phyloP scores from a whole-genome alignment of 208 protist species.

The Acanthamoeba lugdunensis region DNA sequence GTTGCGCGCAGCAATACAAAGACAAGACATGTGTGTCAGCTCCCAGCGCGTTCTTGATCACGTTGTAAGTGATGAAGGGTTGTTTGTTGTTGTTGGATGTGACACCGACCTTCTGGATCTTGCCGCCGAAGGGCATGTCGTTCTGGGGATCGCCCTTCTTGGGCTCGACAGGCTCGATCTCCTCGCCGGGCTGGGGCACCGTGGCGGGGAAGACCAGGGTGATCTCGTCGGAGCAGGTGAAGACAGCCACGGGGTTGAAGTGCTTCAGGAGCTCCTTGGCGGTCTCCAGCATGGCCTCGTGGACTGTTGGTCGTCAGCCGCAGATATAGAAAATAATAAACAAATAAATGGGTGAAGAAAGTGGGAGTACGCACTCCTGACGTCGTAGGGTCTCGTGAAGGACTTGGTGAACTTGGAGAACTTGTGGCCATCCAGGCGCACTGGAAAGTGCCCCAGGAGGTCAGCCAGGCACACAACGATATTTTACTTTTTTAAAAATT shows the following conservation, averaged over 20 bases:
- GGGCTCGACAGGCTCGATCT: background rate
- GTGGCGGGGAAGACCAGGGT: conserved; percentile 79
- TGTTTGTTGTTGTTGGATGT: background rate
- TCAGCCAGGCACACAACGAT: background rate
- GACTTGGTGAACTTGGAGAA: conserved; percentile 81
- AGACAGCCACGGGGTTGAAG: conserved; percentile 74
- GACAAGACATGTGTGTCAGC: background rate
- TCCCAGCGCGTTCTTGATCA: too few species aligned
- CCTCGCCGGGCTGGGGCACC: background rate
- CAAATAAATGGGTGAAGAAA: background rate
- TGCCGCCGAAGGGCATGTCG: conserved; percentile 72
- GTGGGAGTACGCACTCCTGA: conserved; percentile 63
- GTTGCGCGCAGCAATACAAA: background rate
- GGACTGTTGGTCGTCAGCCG: conserved; percentile 43
- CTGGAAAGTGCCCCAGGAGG: background rate
- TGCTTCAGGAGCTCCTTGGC: conserved; percentile 73
- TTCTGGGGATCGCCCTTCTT: background rate
- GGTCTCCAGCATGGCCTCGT: conserved; percentile 81
- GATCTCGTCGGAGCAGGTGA: conserved; percentile 82
- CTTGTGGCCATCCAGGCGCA: conserved; percentile 81
- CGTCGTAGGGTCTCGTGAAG: conserved; percentile 79
- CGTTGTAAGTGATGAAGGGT: background rate
- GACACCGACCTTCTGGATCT: conserved; percentile 78
- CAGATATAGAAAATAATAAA: background rate
- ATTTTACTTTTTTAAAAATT: too few species aligned